A percentile compares a stretch with the other conserved stretches of the same genome.
Evolutionary conservation across 2,329 filamentous ascomycete genomes (phyloP).

Genomic region (Aspergillus sp.): DNA sequence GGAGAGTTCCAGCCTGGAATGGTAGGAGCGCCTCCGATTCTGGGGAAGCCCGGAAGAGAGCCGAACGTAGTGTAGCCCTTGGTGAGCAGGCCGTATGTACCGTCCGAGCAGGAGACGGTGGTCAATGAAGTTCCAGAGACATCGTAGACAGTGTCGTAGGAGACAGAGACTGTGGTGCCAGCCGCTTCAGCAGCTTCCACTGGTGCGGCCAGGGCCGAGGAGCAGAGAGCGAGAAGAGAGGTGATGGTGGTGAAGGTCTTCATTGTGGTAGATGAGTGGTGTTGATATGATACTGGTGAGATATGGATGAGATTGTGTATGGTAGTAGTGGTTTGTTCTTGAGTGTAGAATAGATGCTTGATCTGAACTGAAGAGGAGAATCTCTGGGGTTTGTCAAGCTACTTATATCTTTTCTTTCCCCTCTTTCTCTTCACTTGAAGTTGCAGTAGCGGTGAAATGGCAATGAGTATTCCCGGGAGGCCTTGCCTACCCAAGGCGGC

Average conservation of each 20-base stretch:
- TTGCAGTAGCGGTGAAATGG: neutral
- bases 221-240: conserved; percentile 25
- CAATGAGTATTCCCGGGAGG: neutral
- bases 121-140: conserved; percentile 57
- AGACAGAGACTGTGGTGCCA: conserved; percentile 52
- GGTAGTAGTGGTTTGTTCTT: neutral
- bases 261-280: conserved; percentile 22
- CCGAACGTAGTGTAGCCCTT: conserved; percentile 46
- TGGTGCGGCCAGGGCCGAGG: conserved; percentile 27
- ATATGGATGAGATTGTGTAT: neutral
- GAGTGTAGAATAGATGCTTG: neutral
- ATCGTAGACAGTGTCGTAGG: conserved; percentile 74
- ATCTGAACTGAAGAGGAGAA: neutral
- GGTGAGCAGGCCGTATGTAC: conserved; percentile 35
- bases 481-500: neutral
- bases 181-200: conserved; percentile 15
- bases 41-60: conserved; percentile 49
- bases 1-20: conserved; percentile 50
- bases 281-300: neutral
- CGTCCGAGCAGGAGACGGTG: conserved; percentile 50
- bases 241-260: conserved; percentile 26
- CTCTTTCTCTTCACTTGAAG: neutral
- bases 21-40: conserved; percentile 53
- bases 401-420: conserved; percentile 1
- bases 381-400: neutral